Conservation (phyloP, 2,329 filamentous ascomycete genomes). For the Beauveria sp. region DNA sequence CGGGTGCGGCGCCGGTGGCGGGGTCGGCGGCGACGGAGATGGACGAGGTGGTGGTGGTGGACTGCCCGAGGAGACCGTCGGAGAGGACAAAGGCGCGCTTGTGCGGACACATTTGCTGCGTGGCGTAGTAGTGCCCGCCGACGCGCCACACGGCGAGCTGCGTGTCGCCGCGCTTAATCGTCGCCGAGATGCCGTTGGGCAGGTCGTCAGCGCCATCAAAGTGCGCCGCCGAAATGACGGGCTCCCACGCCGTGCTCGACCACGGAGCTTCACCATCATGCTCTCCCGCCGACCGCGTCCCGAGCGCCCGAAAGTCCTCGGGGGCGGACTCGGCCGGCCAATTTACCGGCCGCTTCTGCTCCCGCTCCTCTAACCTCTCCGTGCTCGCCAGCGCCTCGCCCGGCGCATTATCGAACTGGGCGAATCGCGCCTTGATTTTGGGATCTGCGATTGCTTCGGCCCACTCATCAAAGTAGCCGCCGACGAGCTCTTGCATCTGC, state of each 20-base stretch:
- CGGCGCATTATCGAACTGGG: constrained; percentile 75
- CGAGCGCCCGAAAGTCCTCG: constrained; percentile 63
- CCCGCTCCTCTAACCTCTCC: constrained; percentile 65
- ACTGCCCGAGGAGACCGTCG: constrained; percentile 74
- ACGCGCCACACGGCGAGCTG: constrained; percentile 85
- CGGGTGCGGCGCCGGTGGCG: constrained; percentile 18
- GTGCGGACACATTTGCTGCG: constrained; percentile 93
- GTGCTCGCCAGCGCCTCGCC: constrained; percentile 66
- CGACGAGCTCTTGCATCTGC: constrained; percentile 81
- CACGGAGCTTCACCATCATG: constrained; percentile 32
- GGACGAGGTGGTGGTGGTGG: constrained; percentile 22
- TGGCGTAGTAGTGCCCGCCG: constrained; percentile 71
- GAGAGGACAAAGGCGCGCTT: constrained; percentile 85
- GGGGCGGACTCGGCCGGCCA: constrained; percentile 61
- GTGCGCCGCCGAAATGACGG: constrained; percentile 61
- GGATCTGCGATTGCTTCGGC: constrained; percentile 70
- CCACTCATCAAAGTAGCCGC: constrained; percentile 87
- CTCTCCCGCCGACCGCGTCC: constrained; percentile 18
- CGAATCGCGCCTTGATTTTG: constrained; percentile 60
- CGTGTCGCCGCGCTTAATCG: constrained; percentile 79
- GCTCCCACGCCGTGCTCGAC: constrained; percentile 58
- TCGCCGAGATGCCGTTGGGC: constrained; percentile 66
- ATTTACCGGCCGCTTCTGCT: constrained; percentile 65
- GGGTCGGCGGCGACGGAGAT: constrained; percentile 2
- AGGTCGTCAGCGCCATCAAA: constrained; percentile 58